Evolutionary conservation across 1,284 basidiomycete species (phyloP).

Genomic region (Microbotryum violaceum): DNA sequence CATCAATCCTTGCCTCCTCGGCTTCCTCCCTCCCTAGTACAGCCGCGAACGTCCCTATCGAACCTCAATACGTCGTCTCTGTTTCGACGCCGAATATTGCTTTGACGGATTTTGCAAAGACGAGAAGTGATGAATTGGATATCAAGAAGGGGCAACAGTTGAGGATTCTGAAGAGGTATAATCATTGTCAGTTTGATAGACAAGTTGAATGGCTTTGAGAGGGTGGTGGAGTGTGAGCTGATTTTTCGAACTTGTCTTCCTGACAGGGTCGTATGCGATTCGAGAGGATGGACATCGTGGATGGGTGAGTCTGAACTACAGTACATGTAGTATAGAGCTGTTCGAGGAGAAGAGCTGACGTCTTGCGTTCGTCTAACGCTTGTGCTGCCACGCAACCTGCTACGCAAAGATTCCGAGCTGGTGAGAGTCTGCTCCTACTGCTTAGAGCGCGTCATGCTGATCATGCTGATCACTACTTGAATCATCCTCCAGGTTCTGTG

Average conservation of each 20-base stretch:
- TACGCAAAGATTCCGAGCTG: conserved; percentile 13
- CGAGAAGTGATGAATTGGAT: conserved; percentile 79
- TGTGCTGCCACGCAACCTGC: not conserved
- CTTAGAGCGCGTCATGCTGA: too few relatives aligned
- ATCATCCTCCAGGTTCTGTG: conserved; percentile 19
- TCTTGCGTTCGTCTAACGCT: not conserved
- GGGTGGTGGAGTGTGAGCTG: conserved; percentile 1
- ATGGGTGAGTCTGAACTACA: not conserved
- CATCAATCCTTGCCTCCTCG: conserved; percentile 57
- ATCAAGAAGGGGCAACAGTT: conserved; percentile 76
- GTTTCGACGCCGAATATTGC: conserved; percentile 90
- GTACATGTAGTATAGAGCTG: too few relatives aligned
- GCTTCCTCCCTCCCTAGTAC: conserved; percentile 16
- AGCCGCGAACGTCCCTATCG: conserved; percentile 53
- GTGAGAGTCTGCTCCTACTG: not conserved
- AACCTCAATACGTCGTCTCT: conserved; percentile 78
- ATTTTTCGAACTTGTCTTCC: not conserved
- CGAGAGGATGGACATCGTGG: conserved; percentile 60
- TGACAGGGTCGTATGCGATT: conserved; percentile 54
- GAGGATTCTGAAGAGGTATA: conserved; percentile 93
- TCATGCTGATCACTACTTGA: not conserved
- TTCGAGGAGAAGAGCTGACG: too few relatives aligned
- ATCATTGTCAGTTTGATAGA: conserved; percentile 86
- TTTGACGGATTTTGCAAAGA: conserved; percentile 88
- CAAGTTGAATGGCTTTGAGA: too few relatives aligned